Evolutionary conservation across 2,329 filamentous ascomycete genomes (phyloP).

Genomic region (Macrophomina tecta): DNA sequence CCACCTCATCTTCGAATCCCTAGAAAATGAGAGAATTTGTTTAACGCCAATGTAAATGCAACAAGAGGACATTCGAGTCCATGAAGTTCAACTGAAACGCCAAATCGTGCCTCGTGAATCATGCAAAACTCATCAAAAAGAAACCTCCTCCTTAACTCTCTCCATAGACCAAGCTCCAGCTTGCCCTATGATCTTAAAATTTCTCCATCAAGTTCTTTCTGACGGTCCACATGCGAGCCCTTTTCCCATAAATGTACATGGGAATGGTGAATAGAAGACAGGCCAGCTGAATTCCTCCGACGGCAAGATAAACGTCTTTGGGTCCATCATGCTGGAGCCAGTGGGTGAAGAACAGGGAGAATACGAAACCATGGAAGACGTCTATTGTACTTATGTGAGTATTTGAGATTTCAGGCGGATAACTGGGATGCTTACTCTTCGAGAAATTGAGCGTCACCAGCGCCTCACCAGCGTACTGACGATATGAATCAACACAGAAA

Average conservation of each 20-base stretch:
- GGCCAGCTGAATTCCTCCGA: slow-evolving; percentile 84
- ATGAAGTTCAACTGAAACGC: neutral
- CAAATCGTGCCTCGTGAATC: slow-evolving; percentile 13
- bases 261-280: slow-evolving; percentile 78
- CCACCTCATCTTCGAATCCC: no score
- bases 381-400: slow-evolving; percentile 50
- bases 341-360: slow-evolving; percentile 82
- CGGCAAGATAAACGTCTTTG: slow-evolving; percentile 78
- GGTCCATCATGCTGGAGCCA: slow-evolving; percentile 81
- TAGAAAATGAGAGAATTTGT: no score
- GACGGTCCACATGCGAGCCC: slow-evolving; percentile 92
- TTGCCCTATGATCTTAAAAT: slow-evolving; percentile 50
- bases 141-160: neutral
- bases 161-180: neutral
- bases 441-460: slow-evolving; percentile 92
- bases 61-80: no score
- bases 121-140: neutral
- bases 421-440: slow-evolving; percentile 66
- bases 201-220: slow-evolving; percentile 86
- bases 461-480: slow-evolving; percentile 91
- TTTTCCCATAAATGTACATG: slow-evolving; percentile 94
- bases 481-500: slow-evolving; percentile 91
- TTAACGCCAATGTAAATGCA: slow-evolving; percentile 10
- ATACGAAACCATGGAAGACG: slow-evolving; percentile 86
- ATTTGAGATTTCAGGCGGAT: neutral